phyloP scores from a whole-genome alignment of 2,329 filamentous ascomycete genomes.

The Aspergillus brasiliensis region DNA sequence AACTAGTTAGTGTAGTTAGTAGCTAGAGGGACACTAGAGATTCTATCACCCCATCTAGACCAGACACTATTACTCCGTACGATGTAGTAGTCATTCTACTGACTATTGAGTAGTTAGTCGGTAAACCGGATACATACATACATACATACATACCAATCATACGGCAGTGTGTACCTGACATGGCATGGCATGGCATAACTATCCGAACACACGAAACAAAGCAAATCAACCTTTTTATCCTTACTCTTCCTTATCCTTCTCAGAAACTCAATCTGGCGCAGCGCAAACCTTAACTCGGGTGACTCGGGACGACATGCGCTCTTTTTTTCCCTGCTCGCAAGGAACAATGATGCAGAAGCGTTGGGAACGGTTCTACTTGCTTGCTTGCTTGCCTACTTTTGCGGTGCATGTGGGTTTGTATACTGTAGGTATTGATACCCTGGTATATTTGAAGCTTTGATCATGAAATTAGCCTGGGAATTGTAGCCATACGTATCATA shows the following conservation, averaged over 20 bases:
- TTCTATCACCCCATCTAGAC: background rate
- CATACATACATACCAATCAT: background rate
- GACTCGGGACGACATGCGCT: too few relatives aligned
- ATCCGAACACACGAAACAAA: background rate
- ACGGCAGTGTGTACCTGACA: background rate
- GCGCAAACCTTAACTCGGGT: conserved; percentile 14
- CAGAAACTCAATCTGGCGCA: background rate
- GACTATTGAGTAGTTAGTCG: background rate
- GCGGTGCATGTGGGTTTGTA: too few relatives aligned
- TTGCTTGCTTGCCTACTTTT: background rate
- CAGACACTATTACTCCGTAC: background rate
- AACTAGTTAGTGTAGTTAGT: too few relatives aligned
- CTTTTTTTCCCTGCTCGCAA: too few relatives aligned
- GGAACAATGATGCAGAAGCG: conserved; percentile 16
- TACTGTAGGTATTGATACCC: too few relatives aligned
- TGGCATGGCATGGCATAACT: background rate
- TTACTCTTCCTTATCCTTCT: background rate
- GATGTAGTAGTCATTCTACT: background rate
- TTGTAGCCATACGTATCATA: too few relatives aligned
- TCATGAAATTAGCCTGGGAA: too few relatives aligned
- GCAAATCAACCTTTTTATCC: background rate
- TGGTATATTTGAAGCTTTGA: too few relatives aligned
- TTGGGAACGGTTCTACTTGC: background rate
- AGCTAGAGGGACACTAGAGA: too few relatives aligned
- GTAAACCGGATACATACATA: background rate